Conservation (phyloP, 1,284 basidiomycete genomes). For the Prillingera fragicola region DNA sequence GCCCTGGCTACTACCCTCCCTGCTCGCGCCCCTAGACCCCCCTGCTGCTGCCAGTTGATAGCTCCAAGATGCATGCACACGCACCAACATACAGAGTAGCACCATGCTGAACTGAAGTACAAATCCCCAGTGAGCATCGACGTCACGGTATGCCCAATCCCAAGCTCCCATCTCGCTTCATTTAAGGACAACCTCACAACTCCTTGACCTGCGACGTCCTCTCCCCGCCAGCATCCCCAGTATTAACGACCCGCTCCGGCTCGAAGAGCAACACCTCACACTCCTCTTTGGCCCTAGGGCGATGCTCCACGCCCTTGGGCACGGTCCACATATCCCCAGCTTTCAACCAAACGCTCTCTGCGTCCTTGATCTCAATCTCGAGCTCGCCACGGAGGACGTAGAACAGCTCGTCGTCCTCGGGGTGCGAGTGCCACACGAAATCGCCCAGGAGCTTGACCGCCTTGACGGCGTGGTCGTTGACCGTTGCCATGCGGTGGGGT, state of each 20-base stretch:
- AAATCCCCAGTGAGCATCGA: too few species aligned
- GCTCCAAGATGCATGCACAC: too few species aligned
- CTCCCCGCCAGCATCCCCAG: constrained; percentile 1
- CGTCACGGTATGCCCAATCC: too few species aligned
- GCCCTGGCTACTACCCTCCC: too few species aligned
- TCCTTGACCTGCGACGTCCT: not conserved
- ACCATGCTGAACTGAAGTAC: too few species aligned
- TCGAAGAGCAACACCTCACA: constrained; percentile 3
- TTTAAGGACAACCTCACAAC: too few species aligned
- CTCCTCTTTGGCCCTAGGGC: not conserved
- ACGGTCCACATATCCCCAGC: constrained; percentile 6
- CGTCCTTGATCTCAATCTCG: constrained; percentile 1
- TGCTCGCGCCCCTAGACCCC: too few species aligned
- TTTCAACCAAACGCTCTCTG: not conserved
- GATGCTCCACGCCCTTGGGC: constrained; percentile 1
- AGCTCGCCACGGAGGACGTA: constrained; percentile 4
- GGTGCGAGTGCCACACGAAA: constrained; percentile 13
- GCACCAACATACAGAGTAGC: too few species aligned
- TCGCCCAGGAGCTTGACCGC: constrained; percentile 7
- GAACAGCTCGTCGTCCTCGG: constrained; percentile 12
- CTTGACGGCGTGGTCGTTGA: constrained; percentile 12
- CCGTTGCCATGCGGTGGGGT: constrained; percentile 4
- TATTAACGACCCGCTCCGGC: constrained; percentile 3
- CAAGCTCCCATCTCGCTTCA: too few species aligned
- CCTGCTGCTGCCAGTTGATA: too few species aligned